Conservation (phyloP, 805 yeast genomes). For the Metschnikowia picachoensis region DNA sequence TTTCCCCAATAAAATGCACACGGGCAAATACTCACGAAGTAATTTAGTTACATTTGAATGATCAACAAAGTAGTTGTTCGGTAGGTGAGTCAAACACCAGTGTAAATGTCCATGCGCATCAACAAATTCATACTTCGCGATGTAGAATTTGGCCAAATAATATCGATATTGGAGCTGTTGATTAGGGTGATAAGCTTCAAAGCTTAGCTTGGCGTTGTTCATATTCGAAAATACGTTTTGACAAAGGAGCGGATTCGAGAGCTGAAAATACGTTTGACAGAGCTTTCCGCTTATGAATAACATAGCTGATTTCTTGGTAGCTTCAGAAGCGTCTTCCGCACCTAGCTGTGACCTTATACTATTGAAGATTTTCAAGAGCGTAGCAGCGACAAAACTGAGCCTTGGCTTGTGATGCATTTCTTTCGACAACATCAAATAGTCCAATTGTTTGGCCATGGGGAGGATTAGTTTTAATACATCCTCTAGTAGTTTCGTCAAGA, state of each 20-base stretch:
- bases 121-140: slow-evolving; percentile 48
- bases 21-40: slow-evolving; percentile 48
- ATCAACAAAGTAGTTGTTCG: slow-evolving; percentile 19
- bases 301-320: slow-evolving; percentile 45
- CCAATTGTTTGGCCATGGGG: slow-evolving; percentile 43
- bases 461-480: slow-evolving; percentile 36
- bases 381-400: slow-evolving; percentile 47
- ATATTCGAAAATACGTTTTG: slow-evolving; percentile 60
- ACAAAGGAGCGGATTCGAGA: slow-evolving; percentile 55
- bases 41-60: slow-evolving; percentile 38
- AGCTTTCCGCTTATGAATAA: slow-evolving; percentile 51
- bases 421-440: slow-evolving; percentile 38
- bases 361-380: slow-evolving; percentile 57
- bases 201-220: slow-evolving; percentile 46
- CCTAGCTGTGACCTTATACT: slow-evolving; percentile 50
- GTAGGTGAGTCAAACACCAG: slow-evolving; percentile 49
- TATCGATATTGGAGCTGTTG: slow-evolving; percentile 52
- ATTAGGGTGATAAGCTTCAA: slow-evolving; percentile 35
- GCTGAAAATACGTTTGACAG: slow-evolving; percentile 53
- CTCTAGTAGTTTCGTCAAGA: slow-evolving; percentile 34
- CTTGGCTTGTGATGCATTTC: slow-evolving; percentile 43
- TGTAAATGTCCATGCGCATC: slow-evolving; percentile 48
- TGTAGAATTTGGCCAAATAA: slow-evolving; percentile 50
- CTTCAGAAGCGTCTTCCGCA: slow-evolving; percentile 33
- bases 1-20: slow-evolving; percentile 52